Conservation (phyloP, 495 filamentous ascomycete genomes). For the Annulohypoxylon maeteangense region DNA sequence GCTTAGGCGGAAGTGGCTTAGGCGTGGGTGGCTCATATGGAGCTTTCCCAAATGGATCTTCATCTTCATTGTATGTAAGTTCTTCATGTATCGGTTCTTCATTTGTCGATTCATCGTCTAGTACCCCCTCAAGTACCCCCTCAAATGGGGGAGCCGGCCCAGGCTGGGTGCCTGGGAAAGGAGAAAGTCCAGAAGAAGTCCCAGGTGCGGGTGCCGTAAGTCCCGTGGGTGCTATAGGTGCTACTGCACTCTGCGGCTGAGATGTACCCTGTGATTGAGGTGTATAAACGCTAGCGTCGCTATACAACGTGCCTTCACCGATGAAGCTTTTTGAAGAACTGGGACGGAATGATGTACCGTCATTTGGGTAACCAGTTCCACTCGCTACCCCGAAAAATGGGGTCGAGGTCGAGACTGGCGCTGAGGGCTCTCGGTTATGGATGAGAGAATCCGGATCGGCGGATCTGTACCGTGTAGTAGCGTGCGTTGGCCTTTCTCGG, state of each 20-base stretch:
- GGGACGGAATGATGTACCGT: constrained; percentile 24
- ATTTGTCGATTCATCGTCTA: no score
- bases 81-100: no score
- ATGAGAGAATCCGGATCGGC: constrained; percentile 27
- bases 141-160: no score
- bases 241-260: background rate
- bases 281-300: constrained; percentile 44
- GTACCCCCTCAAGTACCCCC: no score
- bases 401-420: background rate
- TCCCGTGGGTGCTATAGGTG: background rate
- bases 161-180: no score
- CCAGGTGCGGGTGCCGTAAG: background rate
- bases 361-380: constrained; percentile 31
- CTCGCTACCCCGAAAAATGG: constrained; percentile 36
- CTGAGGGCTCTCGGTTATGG: constrained; percentile 22
- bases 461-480: constrained; percentile 21
- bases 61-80: no score
- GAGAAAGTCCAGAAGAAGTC: background rate
- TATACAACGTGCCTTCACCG: constrained; percentile 51
- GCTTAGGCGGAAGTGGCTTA: background rate
- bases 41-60: no score
- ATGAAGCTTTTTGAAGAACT: constrained; percentile 49
- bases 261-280: constrained; percentile 15
- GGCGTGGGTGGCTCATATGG: background rate
- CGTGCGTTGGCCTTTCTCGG: constrained; percentile 10